phyloP scores from a whole-genome alignment of 441 rosid genomes.

The Erodium texanum region DNA sequence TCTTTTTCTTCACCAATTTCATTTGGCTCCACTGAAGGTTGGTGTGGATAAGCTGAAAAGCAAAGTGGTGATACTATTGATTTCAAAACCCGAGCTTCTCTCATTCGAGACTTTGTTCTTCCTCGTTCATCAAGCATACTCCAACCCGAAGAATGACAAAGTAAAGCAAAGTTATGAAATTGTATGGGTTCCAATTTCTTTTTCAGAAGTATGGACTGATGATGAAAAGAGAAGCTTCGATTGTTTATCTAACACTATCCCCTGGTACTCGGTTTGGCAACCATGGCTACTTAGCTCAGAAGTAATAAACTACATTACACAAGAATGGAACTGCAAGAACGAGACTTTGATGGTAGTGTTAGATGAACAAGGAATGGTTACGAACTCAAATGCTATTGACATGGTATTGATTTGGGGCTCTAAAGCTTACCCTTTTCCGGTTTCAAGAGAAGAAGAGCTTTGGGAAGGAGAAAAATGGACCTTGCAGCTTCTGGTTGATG shows the following conservation, averaged over 20 bases:
- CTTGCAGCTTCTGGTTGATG: constrained; percentile 38
- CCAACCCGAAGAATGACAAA: constrained; percentile 31
- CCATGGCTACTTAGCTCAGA: constrained; percentile 50
- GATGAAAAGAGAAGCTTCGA: constrained; percentile 36
- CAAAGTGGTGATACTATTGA: constrained; percentile 46
- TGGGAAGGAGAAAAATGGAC: constrained; percentile 59
- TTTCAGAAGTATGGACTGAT: constrained; percentile 44
- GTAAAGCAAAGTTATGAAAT: constrained; percentile 38
- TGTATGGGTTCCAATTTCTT: constrained; percentile 56
- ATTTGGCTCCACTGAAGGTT: constrained; percentile 30
- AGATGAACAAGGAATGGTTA: constrained; percentile 45
- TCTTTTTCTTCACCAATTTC: constrained; percentile 10
- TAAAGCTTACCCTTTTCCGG: constrained; percentile 61
- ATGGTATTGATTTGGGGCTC: constrained; percentile 72
- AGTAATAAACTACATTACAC: constrained; percentile 35
- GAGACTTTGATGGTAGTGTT: constrained; percentile 49
- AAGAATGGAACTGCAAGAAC: constrained; percentile 44
- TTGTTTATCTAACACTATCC: constrained; percentile 38
- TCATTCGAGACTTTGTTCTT: constrained; percentile 44
- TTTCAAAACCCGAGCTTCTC: constrained; percentile 51
- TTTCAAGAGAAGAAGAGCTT: constrained; percentile 47
- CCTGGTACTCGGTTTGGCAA: constrained; percentile 51
- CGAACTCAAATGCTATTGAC: constrained; percentile 55
- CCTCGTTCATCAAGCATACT: constrained; percentile 50
- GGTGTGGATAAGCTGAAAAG: constrained; percentile 46